Base-by-base conservation (phyloP, 2,329 filamentous ascomycete species). In the Hypomyces perniciosus region DNA sequence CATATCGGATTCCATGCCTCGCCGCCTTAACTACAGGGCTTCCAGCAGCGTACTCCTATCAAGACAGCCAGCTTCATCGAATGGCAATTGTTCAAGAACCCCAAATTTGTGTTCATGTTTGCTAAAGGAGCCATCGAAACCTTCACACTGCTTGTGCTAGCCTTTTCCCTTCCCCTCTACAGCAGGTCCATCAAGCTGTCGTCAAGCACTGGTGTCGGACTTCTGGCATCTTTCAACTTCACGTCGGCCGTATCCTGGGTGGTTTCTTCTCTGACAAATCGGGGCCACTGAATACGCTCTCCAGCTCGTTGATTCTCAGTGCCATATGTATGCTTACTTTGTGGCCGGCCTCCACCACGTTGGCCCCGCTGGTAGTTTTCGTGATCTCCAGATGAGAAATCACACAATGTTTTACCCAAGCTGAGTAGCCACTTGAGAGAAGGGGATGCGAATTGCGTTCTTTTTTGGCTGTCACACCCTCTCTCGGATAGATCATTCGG, bases 151-250 rank as follows among this genome's bases (percentile, higher is more conserved):
- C 75, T 81, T 54, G 78, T 82, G 0, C 78, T 79, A 0, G 76
- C 79, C 0, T 83, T 81, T 65, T 83, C 82, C 60, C 64, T 83
- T 3, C 79, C 79, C 0, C 65, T 81, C 1, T 80, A 79, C 57
- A 71, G 70, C 13, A 62, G 67, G 8, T 76, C 78, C 0, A 65
- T 84, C 3, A 75, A 76, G 0, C 65, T 83, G 13, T 71, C 72
- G 0, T 68, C 76, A 2, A 67, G 66, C 7, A 70, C 68, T 0
- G 79, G 78, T 1, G 79, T 80, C 1, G 78, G 68, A 20, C 66
- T 84, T 0, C 71, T 84, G 1, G 80, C 80, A 1, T 78, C 73
- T 1, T 84, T 82, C 66, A 81, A 80, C 59, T 74, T 79, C 39
- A 73, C 76, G 1, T 80, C 79, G 80, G 81, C 0, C 69, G 80